Base-by-base conservation (phyloP, 1,139 yeast genomes). In the Petasospora fabianii region DNA sequence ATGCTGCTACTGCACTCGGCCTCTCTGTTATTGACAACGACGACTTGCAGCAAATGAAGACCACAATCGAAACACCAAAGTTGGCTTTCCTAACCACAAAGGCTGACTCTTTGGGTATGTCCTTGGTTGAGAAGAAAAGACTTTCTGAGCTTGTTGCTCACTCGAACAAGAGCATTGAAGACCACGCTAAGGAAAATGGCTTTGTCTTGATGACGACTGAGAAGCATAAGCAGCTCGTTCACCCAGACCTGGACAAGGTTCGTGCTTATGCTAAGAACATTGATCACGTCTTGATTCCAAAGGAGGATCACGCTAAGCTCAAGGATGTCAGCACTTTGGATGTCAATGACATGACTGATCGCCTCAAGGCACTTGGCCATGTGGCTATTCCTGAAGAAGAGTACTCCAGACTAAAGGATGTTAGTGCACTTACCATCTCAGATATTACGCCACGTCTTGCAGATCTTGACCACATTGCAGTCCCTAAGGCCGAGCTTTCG, bases 1-100 rank as follows among this genome's bases (percentile, higher is more conserved):
- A 34, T 77, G 75, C 6, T 37, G 43, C 8, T 37, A 13, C n/a
- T n/a, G n/a, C n/a, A 7, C 41, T 51, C 9, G 61, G 61, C 12
- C 44, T 59, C 33, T 54, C 55, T 3, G 46, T 55, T 3, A 30
- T 65, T 18, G 48, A 59, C 3, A 37, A 42, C 9, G 44, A 49
- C 2, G 56, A 54, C 11, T 47, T 51, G 30, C 47, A 54, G 6
- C 43, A 43, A 3, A 40, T 65, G 34, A 34, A 35, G n/a, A n/a
- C 33, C 1, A 26, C 33, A 2, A 15, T 40, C 3, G 46, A 46
- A 6, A 42, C 35, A 16, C 61, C 62, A 14, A 33, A 52, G 1
- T 29, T 49, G 16, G 51, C 48, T 4, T 46, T 42, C 32, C 30
- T 56, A 18, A 42, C 35, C 8, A 33, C 19, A 15, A 39, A 24